These are phyloP conservation scores for Arabis alpina DNA, from an alignment of 345 rosid species.

Conservation along the genomic window DNA sequence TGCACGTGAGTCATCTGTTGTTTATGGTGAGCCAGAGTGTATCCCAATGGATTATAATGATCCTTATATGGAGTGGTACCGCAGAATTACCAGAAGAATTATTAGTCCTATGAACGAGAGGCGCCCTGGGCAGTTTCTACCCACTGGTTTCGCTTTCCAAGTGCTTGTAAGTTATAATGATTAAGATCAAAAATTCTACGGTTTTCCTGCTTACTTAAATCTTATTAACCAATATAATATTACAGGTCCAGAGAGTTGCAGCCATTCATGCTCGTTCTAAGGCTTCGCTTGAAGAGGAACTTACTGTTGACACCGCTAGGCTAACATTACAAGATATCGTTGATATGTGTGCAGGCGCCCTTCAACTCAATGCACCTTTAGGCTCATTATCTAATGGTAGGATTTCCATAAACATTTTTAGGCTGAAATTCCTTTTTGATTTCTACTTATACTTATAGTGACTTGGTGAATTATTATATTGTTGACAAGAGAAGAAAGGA, in stretches of 20 bases:
- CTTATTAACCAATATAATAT: slow-evolving; percentile 3
- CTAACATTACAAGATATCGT: slow-evolving; percentile 43
- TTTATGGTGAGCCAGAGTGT: slow-evolving; percentile 38
- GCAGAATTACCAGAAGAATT: slow-evolving; percentile 46
- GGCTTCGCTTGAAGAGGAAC: slow-evolving; percentile 46
- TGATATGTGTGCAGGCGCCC: slow-evolving; percentile 49
- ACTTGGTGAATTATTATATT: slow-evolving; percentile 29
- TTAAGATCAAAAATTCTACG: neutral
- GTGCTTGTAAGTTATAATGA: slow-evolving; percentile 41
- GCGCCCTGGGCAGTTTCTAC: slow-evolving; percentile 48
- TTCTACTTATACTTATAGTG: slow-evolving; percentile 24
- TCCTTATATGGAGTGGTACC: slow-evolving; percentile 51
- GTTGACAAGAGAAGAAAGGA: slow-evolving; percentile 19
- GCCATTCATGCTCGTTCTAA: slow-evolving; percentile 46
- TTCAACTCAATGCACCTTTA: slow-evolving; percentile 47
- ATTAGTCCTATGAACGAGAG: slow-evolving; percentile 50
- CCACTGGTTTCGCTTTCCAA: slow-evolving; percentile 50
- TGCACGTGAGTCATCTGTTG: slow-evolving; percentile 44
- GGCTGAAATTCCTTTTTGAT: slow-evolving; percentile 6
- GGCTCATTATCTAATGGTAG: slow-evolving; percentile 47
- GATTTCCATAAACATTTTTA: neutral
- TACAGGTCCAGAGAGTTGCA: slow-evolving; percentile 47
- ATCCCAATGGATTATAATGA: slow-evolving; percentile 47
- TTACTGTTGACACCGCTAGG: slow-evolving; percentile 44
- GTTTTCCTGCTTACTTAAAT: neutral